Conservation (phyloP, 2,329 filamentous ascomycete genomes). For the Trichoderma pleuroti region DNA sequence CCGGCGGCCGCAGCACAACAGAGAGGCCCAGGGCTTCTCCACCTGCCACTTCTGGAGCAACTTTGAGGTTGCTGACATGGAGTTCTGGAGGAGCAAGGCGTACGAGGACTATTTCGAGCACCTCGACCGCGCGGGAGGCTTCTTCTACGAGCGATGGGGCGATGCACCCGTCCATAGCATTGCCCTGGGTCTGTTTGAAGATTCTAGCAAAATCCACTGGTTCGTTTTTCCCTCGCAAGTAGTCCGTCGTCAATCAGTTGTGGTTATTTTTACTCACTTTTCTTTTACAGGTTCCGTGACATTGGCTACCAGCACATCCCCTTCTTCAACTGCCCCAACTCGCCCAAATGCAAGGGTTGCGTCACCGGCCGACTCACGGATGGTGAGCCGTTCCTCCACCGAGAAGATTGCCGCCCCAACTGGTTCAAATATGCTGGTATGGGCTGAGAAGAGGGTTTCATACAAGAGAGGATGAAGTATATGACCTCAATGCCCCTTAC, state of each 20-base stretch:
- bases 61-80: constrained; percentile 92
- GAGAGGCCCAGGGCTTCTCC: constrained; percentile 84
- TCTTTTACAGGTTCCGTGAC: constrained; percentile 81
- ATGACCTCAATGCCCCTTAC: background rate
- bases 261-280: constrained; percentile 15
- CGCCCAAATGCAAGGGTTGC: constrained; percentile 86
- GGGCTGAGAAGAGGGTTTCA: constrained; percentile 47
- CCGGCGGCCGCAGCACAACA: constrained; percentile 74
- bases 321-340: constrained; percentile 98
- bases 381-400: constrained; percentile 77
- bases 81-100: constrained; percentile 83
- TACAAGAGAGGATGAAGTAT: background rate
- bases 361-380: constrained; percentile 84
- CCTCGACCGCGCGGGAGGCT: constrained; percentile 91
- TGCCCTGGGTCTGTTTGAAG: constrained; percentile 86
- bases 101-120: constrained; percentile 98
- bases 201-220: constrained; percentile 89
- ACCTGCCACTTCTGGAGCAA: constrained; percentile 99
- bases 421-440: constrained; percentile 96
- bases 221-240: constrained; percentile 42
- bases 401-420: constrained; percentile 90
- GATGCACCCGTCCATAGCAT: constrained; percentile 97
- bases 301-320: constrained; percentile 98
- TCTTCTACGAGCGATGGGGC: constrained; percentile 98
- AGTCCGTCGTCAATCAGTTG: background rate